Percentiles rank a stretch among this genome's conserved stretches.
Conservation (phyloP, 257 asterid genomes). For the Cynanchum wilfordii region DNA sequence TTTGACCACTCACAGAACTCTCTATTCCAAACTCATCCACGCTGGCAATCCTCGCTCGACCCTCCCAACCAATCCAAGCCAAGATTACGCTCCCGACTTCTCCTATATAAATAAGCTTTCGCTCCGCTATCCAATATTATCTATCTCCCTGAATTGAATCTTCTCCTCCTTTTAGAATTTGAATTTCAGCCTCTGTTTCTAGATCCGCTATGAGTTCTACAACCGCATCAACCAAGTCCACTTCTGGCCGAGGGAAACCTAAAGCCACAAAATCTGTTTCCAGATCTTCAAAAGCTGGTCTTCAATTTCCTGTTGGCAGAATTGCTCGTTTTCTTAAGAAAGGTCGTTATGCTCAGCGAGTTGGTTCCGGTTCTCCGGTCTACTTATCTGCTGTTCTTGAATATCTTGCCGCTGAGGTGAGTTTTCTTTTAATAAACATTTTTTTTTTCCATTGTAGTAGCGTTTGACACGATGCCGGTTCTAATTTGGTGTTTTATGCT, state of each 20-base stretch:
- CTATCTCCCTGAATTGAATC: background rate
- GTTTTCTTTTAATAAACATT: background rate
- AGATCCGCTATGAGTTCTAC: conserved; percentile 24
- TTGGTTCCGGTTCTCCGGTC: conserved; percentile 59
- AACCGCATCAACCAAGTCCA: conserved; percentile 9
- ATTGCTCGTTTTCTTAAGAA: conserved; percentile 51
- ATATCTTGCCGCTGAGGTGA: conserved; percentile 63
- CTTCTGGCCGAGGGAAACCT: conserved; percentile 43
- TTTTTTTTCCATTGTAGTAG: too few relatives aligned
- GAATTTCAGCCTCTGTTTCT: background rate
- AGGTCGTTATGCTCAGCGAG: conserved; percentile 59
- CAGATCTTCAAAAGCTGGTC: conserved; percentile 56
- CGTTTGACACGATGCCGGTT: background rate
- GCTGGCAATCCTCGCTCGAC: conserved; percentile 38
- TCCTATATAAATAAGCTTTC: background rate
- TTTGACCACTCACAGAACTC: conserved; percentile 24
- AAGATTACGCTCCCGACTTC: background rate
- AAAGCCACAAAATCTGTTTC: conserved; percentile 34
- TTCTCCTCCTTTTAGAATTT: background rate
- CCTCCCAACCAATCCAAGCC: conserved; percentile 33
- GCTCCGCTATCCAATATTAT: background rate
- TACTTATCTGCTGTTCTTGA: conserved; percentile 61
- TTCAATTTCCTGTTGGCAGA: conserved; percentile 59
- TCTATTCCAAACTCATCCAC: background rate
- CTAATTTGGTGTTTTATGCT: background rate